A percentile compares a stretch with the other conserved stretches of the same genome.
Evolutionary conservation across 305 asterid species (phyloP).

Genomic region (Fraxinus velutina): DNA sequence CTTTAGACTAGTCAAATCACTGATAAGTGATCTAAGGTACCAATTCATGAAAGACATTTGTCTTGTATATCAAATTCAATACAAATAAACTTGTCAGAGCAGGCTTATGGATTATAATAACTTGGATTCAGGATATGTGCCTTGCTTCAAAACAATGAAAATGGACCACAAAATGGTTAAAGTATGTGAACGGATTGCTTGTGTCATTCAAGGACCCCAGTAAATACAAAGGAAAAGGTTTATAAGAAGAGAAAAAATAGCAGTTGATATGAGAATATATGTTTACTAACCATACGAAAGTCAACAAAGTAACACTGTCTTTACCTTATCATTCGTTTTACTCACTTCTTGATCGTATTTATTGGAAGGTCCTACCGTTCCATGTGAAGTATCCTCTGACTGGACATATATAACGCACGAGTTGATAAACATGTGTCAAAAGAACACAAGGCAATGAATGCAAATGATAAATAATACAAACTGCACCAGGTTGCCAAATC

Average conservation of each 20-base stretch:
- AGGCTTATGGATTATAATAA: neutral
- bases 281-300: neutral
- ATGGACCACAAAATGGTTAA: neutral
- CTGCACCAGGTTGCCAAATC: conserved; percentile 56
- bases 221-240: neutral
- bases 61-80: neutral
- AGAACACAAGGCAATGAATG: conserved; percentile 3
- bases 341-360: conserved; percentile 64
- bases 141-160: neutral
- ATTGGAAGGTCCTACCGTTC: conserved; percentile 54
- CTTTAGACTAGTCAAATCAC: neutral
- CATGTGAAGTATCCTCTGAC: conserved; percentile 77
- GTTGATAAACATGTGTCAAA: conserved; percentile 13
- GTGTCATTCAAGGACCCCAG: neutral
- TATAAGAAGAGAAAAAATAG: neutral
- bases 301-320: neutral
- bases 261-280: neutral
- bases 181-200: neutral
- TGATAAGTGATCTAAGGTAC: neutral
- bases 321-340: conserved; percentile 70
- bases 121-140: neutral
- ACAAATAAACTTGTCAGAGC: neutral
- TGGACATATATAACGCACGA: conserved; percentile 26
- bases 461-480: neutral
- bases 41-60: neutral